These are phyloP conservation scores for Larix kaempferi DNA, from an alignment of 75 land plant species.

Conservation along the genomic window DNA sequence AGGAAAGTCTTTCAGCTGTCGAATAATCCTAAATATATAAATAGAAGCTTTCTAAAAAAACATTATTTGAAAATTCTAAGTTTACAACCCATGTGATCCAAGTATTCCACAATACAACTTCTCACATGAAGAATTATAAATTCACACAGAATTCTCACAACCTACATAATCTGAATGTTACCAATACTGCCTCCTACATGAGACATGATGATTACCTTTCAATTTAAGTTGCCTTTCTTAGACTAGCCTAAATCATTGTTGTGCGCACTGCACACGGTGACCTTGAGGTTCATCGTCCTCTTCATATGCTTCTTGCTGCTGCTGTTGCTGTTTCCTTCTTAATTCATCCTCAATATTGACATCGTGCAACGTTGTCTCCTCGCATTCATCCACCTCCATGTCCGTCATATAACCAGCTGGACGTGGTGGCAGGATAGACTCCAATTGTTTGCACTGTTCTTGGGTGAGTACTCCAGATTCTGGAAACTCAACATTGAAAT, in stretches of 20 bases:
- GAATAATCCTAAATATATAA: no score
- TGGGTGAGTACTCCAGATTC: slow-evolving; percentile 46
- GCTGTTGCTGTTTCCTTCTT: slow-evolving; percentile 54
- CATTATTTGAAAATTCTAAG: no score
- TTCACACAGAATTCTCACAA: no score
- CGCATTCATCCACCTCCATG: slow-evolving; percentile 74
- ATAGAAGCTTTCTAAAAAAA: no score
- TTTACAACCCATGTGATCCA: no score
- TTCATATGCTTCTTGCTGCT: slow-evolving; percentile 59
- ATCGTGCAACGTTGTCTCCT: slow-evolving; percentile 69
- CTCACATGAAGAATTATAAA: no score
- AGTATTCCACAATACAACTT: no score
- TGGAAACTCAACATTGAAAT: slow-evolving; percentile 75
- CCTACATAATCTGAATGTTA: no score
- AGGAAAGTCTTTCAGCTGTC: no score
- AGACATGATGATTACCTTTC: no score
- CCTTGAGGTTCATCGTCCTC: slow-evolving; percentile 57
- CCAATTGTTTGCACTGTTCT: slow-evolving; percentile 43
- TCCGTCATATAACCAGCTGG: slow-evolving; percentile 25
- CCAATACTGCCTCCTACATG: no score
- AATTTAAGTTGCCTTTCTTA: no score
- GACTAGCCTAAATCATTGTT: slow-evolving; percentile 34
- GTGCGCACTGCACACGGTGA: slow-evolving; percentile 76
- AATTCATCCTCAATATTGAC: slow-evolving; percentile 70
- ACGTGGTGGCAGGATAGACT: slow-evolving; percentile 35